Evolutionary conservation across 2,329 filamentous ascomycete species (phyloP).

Genomic region (Calonectria multiphialidica): DNA sequence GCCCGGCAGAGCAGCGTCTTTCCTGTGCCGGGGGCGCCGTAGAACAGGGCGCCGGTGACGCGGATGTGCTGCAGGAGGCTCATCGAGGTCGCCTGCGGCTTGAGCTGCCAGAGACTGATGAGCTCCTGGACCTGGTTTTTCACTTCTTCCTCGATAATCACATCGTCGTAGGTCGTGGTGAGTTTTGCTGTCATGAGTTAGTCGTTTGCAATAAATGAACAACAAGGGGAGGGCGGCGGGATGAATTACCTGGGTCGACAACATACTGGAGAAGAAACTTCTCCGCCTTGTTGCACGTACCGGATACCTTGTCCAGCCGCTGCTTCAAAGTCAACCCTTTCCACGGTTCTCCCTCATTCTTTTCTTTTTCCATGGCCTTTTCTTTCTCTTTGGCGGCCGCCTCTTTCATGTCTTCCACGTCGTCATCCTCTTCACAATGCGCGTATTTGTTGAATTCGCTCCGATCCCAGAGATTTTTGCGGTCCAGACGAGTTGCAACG

Average conservation of each 20-base stretch:
- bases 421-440: no score
- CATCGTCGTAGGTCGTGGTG: background rate
- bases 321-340: background rate
- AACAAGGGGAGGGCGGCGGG: accelerated
- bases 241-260: background rate
- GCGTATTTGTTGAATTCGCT: no score
- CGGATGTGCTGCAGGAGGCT: background rate
- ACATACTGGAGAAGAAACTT: background rate
- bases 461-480: background rate
- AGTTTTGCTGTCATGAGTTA: background rate
- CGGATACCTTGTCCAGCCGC: background rate
- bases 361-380: no score
- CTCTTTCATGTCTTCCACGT: no score
- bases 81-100: background rate
- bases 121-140: background rate
- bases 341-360: background rate
- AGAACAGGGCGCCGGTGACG: background rate
- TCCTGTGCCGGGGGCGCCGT: background rate
- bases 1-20: background rate
- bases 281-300: background rate
- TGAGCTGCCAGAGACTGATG: background rate
- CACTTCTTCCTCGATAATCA: background rate
- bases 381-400: no score
- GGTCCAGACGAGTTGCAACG: background rate
- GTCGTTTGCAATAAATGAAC: background rate